Base-by-base conservation (phyloP, 495 filamentous ascomycete species). In the Physcia stellaris region DNA sequence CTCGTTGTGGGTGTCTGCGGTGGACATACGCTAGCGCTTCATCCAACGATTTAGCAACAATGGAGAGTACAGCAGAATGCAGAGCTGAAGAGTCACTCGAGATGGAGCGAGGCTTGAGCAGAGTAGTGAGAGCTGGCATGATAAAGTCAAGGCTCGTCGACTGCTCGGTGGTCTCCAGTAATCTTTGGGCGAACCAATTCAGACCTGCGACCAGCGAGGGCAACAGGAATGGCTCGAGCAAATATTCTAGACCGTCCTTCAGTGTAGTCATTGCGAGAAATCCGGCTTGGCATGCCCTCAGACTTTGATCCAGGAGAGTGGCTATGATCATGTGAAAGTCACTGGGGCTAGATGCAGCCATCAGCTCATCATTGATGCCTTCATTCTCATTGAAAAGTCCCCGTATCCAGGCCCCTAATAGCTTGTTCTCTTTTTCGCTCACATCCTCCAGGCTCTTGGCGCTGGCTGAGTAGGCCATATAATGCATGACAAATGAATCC, bases 271-370 rank as follows among this genome's bases (percentile, higher is more conserved):
- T 72, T 17, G 77, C 73, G 17, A 98, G 58, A 23, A 76, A 67
- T 4, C 75, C 75, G 0, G 70, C 73, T 41, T 75, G 70, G 47
- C 78, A 80, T 2, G 85, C 90, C 9, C 80, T 65, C 1, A 93
- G 70, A 31, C 80, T 84, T 47, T 96, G 85, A 39, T 79, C 70
- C 50, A 96, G 93, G 0, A 96, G 58, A 1, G 87, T 90, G 6
- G 86, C 78, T 4, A 93, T 78, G n/a, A 98, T 73, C 13, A 82
- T 60, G 49, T 95, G 94, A 51, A 96, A 98, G 22, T 93, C 83
- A 48, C 94, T 86, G 2, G 90, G 92, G 18, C 79, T 83, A 50
- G 90, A 96, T 2, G 79, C 75, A 6, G 84, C 79, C 80, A 95
- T 86, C 4, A 92, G 72, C 38, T 94, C 88, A 48, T 98, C 87